Conservation (phyloP, 371 early-diverging fungal species). For the Mortierella sp. region DNA sequence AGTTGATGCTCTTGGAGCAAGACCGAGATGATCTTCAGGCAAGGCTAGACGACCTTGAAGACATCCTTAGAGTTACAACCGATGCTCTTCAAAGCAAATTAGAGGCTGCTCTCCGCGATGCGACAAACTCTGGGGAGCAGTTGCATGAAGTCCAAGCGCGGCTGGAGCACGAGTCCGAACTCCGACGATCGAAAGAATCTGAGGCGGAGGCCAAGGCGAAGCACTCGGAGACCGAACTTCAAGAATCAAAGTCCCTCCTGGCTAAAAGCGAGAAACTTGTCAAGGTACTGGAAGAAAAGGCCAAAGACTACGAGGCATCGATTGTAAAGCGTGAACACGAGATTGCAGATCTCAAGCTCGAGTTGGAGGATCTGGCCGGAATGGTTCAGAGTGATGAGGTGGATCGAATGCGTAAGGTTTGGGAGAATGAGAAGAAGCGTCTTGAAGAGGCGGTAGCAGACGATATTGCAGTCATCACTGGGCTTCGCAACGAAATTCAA, state of each 20-base stretch:
- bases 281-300: conserved; percentile 58
- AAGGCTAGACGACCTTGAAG: conserved; percentile 37
- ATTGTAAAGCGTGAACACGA: conserved; percentile 62
- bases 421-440: conserved; percentile 70
- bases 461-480: conserved; percentile 42
- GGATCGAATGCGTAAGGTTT: conserved; percentile 59
- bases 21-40: conserved; percentile 43
- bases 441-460: conserved; percentile 61
- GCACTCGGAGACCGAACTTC: conserved; percentile 32
- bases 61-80: conserved; percentile 31
- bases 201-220: conserved; percentile 43
- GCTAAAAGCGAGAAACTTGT: conserved; percentile 42
- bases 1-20: conserved; percentile 20
- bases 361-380: conserved; percentile 63
- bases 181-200: conserved; percentile 28
- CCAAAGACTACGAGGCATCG: conserved; percentile 63
- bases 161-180: conserved; percentile 36
- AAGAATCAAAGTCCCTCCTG: conserved; percentile 22
- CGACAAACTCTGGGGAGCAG: conserved; percentile 28
- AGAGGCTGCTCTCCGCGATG: conserved; percentile 37
- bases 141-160: conserved; percentile 36
- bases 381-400: conserved; percentile 51
- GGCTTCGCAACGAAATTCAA: conserved; percentile 57
- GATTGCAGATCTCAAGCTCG: conserved; percentile 29
- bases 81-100: conserved; percentile 41